A percentile compares a stretch with the other conserved stretches of the same genome.
These are phyloP conservation scores for Pichia sp. DNA, from an alignment of 1,139 yeast species.

Conservation along the genomic window DNA sequence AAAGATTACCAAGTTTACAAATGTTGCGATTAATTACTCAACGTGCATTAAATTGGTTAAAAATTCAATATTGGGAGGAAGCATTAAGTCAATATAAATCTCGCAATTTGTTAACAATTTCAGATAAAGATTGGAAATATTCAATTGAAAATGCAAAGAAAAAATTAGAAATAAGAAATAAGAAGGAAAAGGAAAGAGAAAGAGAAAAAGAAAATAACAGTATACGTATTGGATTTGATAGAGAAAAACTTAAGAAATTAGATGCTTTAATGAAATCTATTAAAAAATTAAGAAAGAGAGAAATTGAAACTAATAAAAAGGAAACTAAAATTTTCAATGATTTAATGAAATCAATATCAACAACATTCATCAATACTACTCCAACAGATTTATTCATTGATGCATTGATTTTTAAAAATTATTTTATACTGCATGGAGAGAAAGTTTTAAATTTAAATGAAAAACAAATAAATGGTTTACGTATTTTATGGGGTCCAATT, in stretches of 20 bases:
- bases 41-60: constrained; percentile 71
- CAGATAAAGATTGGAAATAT: constrained; percentile 16
- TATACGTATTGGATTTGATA: background rate
- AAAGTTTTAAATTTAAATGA: constrained; percentile 16
- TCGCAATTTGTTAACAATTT: background rate
- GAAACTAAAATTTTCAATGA: background rate
- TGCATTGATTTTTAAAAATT: constrained; percentile 22
- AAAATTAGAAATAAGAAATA: constrained; percentile 20
- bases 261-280: constrained; percentile 29
- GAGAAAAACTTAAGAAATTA: constrained; percentile 3
- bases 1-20: constrained; percentile 63
- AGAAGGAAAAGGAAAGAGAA: constrained; percentile 28
- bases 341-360: constrained; percentile 20
- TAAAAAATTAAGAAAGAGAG: constrained; percentile 41
- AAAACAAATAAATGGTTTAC: constrained; percentile 25
- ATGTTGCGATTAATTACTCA: constrained; percentile 53
- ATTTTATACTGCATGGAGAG: constrained; percentile 22
- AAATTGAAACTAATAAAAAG: constrained; percentile 4
- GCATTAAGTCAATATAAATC: constrained; percentile 25
- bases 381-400: constrained; percentile 30
- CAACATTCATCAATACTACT: constrained; percentile 32
- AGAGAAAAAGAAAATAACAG: constrained; percentile 15
- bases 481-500: constrained; percentile 29
- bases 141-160: constrained; percentile 23
- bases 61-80: constrained; percentile 65